Conservation (phyloP, 192 early-diverging fungal genomes). For the Pilaira anomala region DNA sequence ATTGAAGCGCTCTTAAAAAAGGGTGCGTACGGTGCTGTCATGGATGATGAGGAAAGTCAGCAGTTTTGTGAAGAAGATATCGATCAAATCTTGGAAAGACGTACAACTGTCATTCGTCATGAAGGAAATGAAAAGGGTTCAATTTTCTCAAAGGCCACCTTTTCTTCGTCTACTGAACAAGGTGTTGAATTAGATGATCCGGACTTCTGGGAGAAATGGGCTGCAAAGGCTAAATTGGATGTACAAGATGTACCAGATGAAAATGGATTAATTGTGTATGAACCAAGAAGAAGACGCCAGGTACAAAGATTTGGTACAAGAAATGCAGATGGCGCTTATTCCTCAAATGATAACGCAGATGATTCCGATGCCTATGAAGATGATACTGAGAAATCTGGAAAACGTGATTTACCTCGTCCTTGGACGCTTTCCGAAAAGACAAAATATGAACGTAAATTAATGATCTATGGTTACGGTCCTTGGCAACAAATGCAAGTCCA, state of each 20-base stretch:
- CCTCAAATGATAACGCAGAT: conserved; percentile 45
- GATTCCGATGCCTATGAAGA: conserved; percentile 50
- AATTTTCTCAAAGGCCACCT: conserved; percentile 86
- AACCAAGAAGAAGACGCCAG: conserved; percentile 62
- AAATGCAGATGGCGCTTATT: conserved; percentile 34
- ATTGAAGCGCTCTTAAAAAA: conserved; percentile 84
- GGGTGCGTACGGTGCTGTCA: conserved; percentile 83
- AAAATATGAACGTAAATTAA: conserved; percentile 56
- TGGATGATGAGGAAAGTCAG: conserved; percentile 75
- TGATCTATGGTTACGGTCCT: conserved; percentile 60
- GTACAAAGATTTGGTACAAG: conserved; percentile 49
- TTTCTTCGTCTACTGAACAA: conserved; percentile 45
- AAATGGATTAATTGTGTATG: conserved; percentile 64
- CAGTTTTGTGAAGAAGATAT: conserved; percentile 87
- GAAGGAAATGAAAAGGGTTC: conserved; percentile 65
- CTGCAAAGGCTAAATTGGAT: conserved; percentile 71
- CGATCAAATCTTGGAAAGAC: conserved; percentile 77
- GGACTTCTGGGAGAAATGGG: conserved; percentile 89
- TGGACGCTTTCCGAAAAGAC: conserved; percentile 54
- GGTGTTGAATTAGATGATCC: conserved; percentile 78
- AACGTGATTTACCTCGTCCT: conserved; percentile 36
- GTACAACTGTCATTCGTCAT: conserved; percentile 76
- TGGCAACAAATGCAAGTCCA: conserved; percentile 61
- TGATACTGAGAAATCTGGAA: conserved; percentile 33
- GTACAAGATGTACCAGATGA: conserved; percentile 48